These are phyloP conservation scores for Adansonia gregorii DNA, from an alignment of 441 rosid species.

Conservation along the genomic window DNA sequence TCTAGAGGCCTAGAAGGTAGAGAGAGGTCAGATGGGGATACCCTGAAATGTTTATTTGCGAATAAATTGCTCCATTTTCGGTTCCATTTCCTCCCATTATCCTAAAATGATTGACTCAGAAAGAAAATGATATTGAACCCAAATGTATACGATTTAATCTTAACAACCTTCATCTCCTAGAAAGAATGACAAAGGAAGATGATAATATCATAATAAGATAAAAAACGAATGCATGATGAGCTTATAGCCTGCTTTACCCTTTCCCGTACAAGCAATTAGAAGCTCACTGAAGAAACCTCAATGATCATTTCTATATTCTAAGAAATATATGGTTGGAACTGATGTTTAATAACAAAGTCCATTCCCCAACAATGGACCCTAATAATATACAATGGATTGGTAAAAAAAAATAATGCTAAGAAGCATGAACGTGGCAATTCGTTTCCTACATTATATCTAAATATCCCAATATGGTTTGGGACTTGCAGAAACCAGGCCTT, in stretches of 20 bases:
- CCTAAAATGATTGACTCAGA: background rate
- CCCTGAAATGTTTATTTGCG: background rate
- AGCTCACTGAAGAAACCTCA: background rate
- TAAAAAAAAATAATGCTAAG: background rate
- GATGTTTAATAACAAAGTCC: background rate
- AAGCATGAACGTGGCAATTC: background rate
- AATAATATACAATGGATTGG: background rate
- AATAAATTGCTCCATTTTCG: background rate
- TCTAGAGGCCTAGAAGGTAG: background rate
- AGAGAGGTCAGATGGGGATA: background rate
- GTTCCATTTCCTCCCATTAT: constrained; percentile 9
- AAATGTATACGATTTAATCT: background rate
- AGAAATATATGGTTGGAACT: background rate
- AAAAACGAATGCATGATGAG: background rate
- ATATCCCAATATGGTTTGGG: background rate
- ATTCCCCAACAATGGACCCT: background rate
- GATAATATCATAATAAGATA: background rate
- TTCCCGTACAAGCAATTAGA: constrained; percentile 5
- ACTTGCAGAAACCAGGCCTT: background rate
- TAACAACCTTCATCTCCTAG: background rate
- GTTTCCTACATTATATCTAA: background rate
- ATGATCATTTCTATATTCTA: background rate
- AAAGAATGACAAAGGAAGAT: background rate
- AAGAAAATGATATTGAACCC: background rate
- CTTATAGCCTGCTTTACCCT: background rate